These are phyloP conservation scores for Apophysomyces sp. DNA, from an alignment of 371 early-diverging fungal species.

Conservation along the genomic window DNA sequence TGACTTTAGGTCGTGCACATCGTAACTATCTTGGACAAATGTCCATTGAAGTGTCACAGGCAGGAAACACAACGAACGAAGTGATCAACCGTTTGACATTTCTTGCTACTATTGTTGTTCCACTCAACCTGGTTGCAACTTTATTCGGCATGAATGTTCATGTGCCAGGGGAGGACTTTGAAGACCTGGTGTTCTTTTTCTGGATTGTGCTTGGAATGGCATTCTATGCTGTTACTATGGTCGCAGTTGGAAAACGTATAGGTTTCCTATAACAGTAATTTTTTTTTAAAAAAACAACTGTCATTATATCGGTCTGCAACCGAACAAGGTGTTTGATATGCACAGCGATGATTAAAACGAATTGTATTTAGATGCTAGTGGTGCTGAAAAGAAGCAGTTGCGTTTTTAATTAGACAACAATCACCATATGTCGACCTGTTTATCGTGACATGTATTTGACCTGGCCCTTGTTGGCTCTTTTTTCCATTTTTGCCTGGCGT, in stretches of 20 bases:
- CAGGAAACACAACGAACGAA: constrained; percentile 90
- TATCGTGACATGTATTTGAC: constrained; percentile 45
- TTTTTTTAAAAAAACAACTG: no score
- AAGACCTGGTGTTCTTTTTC: constrained; percentile 74
- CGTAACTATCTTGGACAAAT: constrained; percentile 96
- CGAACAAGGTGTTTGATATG: no score
- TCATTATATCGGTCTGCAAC: no score
- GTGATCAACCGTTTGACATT: constrained; percentile 91
- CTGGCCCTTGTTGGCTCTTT: constrained; percentile 52
- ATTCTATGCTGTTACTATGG: constrained; percentile 32
- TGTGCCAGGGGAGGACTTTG: constrained; percentile 74
- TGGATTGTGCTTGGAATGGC: constrained; percentile 67
- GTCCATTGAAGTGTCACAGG: constrained; percentile 92
- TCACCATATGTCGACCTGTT: no score
- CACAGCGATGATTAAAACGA: no score
- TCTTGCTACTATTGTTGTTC: constrained; percentile 87
- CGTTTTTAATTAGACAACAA: no score
- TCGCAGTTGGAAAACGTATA: constrained; percentile 40
- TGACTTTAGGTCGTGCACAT: constrained; percentile 87
- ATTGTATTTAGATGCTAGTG: no score
- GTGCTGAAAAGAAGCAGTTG: no score
- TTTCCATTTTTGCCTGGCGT: constrained; percentile 62
- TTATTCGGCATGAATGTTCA: constrained; percentile 82
- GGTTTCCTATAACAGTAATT: constrained; percentile 8
- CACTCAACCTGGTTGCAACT: constrained; percentile 84